A percentile compares a stretch with the other conserved stretches of the same genome.
phyloP scores from a whole-genome alignment of 148 eudicot genomes.

The Chenopodium quinoa region DNA sequence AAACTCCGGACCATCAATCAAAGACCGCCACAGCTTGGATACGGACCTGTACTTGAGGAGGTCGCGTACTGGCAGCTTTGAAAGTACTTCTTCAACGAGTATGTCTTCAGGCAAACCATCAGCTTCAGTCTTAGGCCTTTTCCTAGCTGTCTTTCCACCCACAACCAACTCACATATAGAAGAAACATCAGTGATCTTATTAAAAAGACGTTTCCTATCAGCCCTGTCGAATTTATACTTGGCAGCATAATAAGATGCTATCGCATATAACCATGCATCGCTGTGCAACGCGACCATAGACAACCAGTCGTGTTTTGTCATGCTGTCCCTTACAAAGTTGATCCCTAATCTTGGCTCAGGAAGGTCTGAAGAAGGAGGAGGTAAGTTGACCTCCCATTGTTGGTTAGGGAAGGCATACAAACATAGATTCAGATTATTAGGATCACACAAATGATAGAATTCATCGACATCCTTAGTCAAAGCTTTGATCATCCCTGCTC shows the following conservation, averaged over 20 bases:
- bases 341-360: slow-evolving; percentile 29
- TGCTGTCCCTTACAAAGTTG: slow-evolving; percentile 15
- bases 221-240: slow-evolving; percentile 21
- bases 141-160: background rate
- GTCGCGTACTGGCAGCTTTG: slow-evolving; percentile 13
- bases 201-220: slow-evolving; percentile 26
- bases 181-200: slow-evolving; percentile 4
- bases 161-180: background rate
- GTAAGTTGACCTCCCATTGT: slow-evolving; percentile 22
- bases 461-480: slow-evolving; percentile 22
- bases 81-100: slow-evolving; percentile 19
- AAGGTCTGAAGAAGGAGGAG: slow-evolving; percentile 16
- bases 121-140: slow-evolving; percentile 8
- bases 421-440: slow-evolving; percentile 13
- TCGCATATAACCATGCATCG: slow-evolving; percentile 23
- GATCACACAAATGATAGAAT: slow-evolving; percentile 21
- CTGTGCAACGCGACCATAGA: slow-evolving; percentile 28
- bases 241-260: slow-evolving; percentile 17
- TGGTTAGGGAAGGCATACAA: slow-evolving; percentile 23
- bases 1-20: slow-evolving; percentile 16
- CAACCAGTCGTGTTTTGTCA: slow-evolving; percentile 24
- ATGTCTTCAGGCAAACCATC: slow-evolving; percentile 17
- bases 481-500: slow-evolving; percentile 26
- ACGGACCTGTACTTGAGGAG: slow-evolving; percentile 14
- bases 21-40: slow-evolving; percentile 19